Conservation (phyloP, 1,139 yeast species). For the Hemisphaericaspora lyxosophila region DNA sequence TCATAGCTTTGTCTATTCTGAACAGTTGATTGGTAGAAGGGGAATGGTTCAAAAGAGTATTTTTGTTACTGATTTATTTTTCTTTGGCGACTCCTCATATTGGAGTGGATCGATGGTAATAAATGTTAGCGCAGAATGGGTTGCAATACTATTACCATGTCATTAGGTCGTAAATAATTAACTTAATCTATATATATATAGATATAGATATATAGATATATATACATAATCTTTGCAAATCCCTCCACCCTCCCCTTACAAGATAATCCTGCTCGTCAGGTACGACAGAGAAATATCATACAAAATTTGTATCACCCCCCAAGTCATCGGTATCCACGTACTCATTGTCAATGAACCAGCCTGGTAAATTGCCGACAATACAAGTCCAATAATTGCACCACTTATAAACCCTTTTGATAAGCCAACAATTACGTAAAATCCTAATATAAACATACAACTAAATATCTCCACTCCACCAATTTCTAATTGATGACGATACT, state of each 20-base stretch:
- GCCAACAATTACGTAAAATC: slow-evolving; percentile 52
- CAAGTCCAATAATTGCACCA: slow-evolving; percentile 75
- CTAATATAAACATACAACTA: slow-evolving; percentile 35
- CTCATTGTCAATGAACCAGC: slow-evolving; percentile 83
- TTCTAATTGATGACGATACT: slow-evolving; percentile 20
- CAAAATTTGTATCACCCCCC: slow-evolving; percentile 68
- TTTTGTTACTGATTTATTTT: too few species aligned
- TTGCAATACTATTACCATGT: too few species aligned
- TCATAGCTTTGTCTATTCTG: background rate
- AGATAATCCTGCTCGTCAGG: slow-evolving; percentile 39
- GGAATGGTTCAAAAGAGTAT: too few species aligned
- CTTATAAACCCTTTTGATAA: slow-evolving; percentile 63
- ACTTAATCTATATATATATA: background rate
- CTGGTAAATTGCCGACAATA: slow-evolving; percentile 61
- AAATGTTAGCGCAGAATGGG: too few species aligned
- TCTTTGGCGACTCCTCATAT: too few species aligned
- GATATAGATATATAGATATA: background rate
- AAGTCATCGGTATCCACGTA: slow-evolving; percentile 88
- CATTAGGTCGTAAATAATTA: too few species aligned
- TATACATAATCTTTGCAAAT: background rate
- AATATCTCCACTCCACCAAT: slow-evolving; percentile 14
- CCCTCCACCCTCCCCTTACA: slow-evolving; percentile 17
- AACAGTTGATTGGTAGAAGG: too few species aligned
- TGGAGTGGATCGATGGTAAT: too few species aligned
- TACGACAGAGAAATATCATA: slow-evolving; percentile 69